A percentile compares a stretch with the other conserved stretches of the same genome.
These are phyloP conservation scores for Microbotryum silenes-acaulis DNA, from an alignment of 1,284 basidiomycete species.

Conservation along the genomic window DNA sequence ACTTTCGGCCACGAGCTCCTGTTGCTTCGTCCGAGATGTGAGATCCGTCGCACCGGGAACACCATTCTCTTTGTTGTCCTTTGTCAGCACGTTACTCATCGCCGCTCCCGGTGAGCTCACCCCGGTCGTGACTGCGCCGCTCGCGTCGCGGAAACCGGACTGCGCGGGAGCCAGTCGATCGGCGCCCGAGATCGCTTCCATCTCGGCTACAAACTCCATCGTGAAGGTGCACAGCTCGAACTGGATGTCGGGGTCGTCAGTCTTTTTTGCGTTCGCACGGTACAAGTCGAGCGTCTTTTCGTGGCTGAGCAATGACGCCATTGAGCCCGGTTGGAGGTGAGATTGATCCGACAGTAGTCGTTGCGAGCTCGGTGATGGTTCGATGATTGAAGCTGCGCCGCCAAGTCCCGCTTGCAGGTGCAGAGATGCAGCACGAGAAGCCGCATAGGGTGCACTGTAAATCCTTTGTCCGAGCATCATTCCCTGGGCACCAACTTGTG, in stretches of 20 bases:
- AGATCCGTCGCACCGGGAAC: slow-evolving; percentile 31
- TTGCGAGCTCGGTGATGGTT: no score
- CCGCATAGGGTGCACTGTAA: slow-evolving; percentile 14
- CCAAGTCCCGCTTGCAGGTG: not conserved
- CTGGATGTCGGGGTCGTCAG: slow-evolving; percentile 92
- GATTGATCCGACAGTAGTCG: slow-evolving; percentile 57
- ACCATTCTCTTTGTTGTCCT: slow-evolving; percentile 50
- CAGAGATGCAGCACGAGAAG: slow-evolving; percentile 17
- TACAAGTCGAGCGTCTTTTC: slow-evolving; percentile 94
- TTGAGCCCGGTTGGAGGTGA: slow-evolving; percentile 84
- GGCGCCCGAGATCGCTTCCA: slow-evolving; percentile 6
- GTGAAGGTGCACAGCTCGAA: slow-evolving; percentile 99
- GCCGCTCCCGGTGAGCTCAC: not conserved
- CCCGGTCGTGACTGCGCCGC: not conserved
- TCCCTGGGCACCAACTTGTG: no score
- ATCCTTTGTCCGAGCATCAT: no score
- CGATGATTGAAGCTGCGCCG: no score
- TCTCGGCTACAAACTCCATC: slow-evolving; percentile 63
- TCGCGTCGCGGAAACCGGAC: not conserved
- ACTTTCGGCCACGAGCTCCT: slow-evolving; percentile 80
- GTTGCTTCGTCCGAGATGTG: slow-evolving; percentile 57
- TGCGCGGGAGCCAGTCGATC: not conserved
- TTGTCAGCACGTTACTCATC: not conserved
- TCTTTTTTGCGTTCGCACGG: slow-evolving; percentile 95
- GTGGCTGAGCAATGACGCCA: slow-evolving; percentile 85